These are phyloP conservation scores for Talaromyces sp. DNA, from an alignment of 2,329 filamentous ascomycete genomes.

Conservation along the genomic window DNA sequence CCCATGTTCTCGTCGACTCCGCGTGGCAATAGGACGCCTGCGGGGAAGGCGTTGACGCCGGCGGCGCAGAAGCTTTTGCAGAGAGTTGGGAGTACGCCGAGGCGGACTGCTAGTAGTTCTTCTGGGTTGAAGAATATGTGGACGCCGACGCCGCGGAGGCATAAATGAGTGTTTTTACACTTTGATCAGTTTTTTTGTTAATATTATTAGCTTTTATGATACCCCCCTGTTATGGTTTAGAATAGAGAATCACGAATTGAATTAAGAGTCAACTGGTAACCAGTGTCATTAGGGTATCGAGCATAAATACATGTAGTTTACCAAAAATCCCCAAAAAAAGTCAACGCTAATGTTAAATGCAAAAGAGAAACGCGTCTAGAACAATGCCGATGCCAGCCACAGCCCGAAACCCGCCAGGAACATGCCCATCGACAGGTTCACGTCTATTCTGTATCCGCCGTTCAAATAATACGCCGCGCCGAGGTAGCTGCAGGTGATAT, in stretches of 20 bases:
- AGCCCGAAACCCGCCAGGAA: slow-evolving; percentile 4
- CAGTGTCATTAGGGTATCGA: background rate
- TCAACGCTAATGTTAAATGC: background rate
- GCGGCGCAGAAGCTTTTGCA: slow-evolving; percentile 40
- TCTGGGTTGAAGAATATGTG: slow-evolving; percentile 31
- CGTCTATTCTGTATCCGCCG: slow-evolving; percentile 1
- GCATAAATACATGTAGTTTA: background rate
- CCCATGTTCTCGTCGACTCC: slow-evolving; percentile 23
- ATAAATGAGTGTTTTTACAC: background rate
- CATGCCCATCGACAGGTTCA: background rate
- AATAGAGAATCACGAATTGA: background rate
- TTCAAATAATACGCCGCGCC: slow-evolving; percentile 53
- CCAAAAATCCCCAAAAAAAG: background rate
- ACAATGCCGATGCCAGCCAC: background rate
- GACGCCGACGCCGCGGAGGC: background rate
- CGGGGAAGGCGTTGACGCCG: slow-evolving; percentile 36
- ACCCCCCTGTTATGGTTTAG: background rate
- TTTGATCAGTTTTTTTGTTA: background rate
- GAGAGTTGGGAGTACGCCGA: slow-evolving; percentile 33
- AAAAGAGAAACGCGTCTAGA: background rate
- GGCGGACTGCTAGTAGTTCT: slow-evolving; percentile 13
- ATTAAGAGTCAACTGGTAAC: background rate
- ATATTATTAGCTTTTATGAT: background rate
- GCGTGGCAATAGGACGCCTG: slow-evolving; percentile 12
- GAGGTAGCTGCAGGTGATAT: slow-evolving; percentile 57